Evolutionary conservation across 2,329 filamentous ascomycete genomes (phyloP).

Genomic region (Alternaria solani): DNA sequence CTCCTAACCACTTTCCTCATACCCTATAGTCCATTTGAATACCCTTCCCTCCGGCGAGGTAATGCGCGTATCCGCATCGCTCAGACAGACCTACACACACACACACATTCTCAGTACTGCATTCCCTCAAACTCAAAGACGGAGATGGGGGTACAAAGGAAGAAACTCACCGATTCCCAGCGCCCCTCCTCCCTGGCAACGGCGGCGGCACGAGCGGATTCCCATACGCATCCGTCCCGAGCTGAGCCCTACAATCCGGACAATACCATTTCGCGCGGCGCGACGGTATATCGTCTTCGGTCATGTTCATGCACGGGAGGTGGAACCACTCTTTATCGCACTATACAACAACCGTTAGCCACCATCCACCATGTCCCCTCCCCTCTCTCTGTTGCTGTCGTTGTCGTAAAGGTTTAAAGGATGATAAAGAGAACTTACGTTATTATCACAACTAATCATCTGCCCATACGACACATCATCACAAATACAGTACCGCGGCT

Average conservation of each 20-base stretch:
- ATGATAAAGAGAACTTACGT: conserved; percentile 58
- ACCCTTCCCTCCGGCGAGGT: too few relatives aligned
- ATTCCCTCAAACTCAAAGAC: conserved; percentile 34
- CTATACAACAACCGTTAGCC: conserved; percentile 45
- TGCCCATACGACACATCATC: conserved; percentile 81
- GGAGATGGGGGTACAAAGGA: conserved; percentile 23
- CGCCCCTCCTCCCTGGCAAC: conserved; percentile 38
- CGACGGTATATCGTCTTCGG: conserved; percentile 67
- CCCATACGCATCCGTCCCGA: conserved; percentile 45
- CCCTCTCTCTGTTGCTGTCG: conserved; percentile 1
- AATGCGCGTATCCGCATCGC: too few relatives aligned
- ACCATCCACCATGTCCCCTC: too few relatives aligned
- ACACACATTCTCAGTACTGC: conserved; percentile 39
- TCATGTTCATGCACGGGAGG: conserved; percentile 75
- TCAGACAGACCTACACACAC: conserved; percentile 12
- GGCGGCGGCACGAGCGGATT: conserved; percentile 44
- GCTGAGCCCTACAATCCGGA: conserved; percentile 66
- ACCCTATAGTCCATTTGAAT: too few relatives aligned
- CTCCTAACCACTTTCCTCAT: too few relatives aligned
- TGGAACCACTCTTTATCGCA: conserved; percentile 90
- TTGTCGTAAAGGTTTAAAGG: background rate
- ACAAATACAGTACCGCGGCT: conserved; percentile 80
- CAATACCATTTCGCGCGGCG: conserved; percentile 86
- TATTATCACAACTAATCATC: conserved; percentile 85
- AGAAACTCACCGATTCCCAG: conserved; percentile 42